Evolutionary conservation across 257 asterid genomes (phyloP), one percentile per base, ranked within the genome.

Genomic region (Solanum infundibuliforme): DNA sequence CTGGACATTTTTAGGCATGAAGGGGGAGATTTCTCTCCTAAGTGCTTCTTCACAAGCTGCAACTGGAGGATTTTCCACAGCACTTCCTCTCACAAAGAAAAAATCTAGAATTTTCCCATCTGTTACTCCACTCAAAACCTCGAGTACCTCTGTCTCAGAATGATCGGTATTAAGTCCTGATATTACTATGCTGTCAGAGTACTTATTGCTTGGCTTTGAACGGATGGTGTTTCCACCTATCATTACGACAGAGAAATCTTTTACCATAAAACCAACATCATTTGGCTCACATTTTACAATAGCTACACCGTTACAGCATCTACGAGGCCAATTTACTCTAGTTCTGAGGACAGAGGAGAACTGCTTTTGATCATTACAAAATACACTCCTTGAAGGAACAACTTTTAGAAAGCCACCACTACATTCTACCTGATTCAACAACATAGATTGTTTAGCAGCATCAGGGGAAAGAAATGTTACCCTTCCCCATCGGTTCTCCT

Each of bases 391-490:
- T 10, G 96, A 93, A 87, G 98, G 95, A 84, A 89, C 92, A 71
- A 94, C 90, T 88, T 91, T 94, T 87, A 95, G 85, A 69, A 91
- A 43, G 58, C 96, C 98, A 89, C 95, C 95, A 35, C 91, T 41
- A 23, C 90, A 90, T 68, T 91, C 93, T 73, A 87, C 81, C 77
- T 91, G 89, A 86, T 89, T 82, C 32, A 94, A 84, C 32, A 89
- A 96, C 83, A 88, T 87, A 73, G 98, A 95, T 87, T 84, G 91
- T 91, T 79, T 87, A 83, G 98, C 98, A 87, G 99, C 95, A 88
- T 94, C 95, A 39, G 99, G 98, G 39, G 98, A 92, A 83, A 90
- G 91, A 94, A 95, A 97, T 86, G 99, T 97, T 65, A 95, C 96
- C 91, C 94, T 94, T 52, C 98, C 98, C 98, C 99, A 97, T 85